phyloP scores from a whole-genome alignment of 1,139 yeast genomes.

The Taiozyma onychis region DNA sequence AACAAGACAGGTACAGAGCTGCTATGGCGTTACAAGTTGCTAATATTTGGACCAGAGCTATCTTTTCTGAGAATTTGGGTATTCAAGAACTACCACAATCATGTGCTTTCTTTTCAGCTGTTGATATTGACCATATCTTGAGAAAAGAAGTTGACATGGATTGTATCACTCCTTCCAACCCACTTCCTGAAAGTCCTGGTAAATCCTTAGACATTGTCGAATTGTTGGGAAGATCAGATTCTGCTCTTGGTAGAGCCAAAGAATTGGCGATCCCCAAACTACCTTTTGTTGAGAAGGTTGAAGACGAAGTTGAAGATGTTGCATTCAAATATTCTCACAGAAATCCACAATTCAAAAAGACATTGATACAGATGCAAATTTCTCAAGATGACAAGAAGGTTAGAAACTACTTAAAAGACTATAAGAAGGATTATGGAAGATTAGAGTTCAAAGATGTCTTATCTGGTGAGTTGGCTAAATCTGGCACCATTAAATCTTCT shows the following conservation, averaged over 20 bases:
- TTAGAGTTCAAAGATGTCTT: constrained; percentile 8
- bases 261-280: constrained; percentile 12
- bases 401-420: constrained; percentile 14
- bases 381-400: constrained; percentile 26
- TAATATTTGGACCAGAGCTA: constrained; percentile 93
- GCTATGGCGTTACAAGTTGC: constrained; percentile 84
- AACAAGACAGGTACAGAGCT: constrained; percentile 66
- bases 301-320: not conserved
- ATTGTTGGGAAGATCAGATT: constrained; percentile 37
- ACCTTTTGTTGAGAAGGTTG: constrained; percentile 9
- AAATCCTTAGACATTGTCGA: constrained; percentile 59
- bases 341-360: constrained; percentile 18
- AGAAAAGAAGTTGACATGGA: constrained; percentile 86
- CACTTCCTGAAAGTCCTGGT: constrained; percentile 69
- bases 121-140: constrained; percentile 82
- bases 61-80: constrained; percentile 92
- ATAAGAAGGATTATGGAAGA: constrained; percentile 10
- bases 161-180: constrained; percentile 88
- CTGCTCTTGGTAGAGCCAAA: constrained; percentile 17
- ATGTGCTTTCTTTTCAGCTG: constrained; percentile 92
- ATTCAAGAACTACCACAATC: constrained; percentile 87
- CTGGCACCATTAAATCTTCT: not conserved
- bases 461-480: constrained; percentile 5
- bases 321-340: constrained; percentile 11
- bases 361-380: constrained; percentile 29